Evolutionary conservation across 73 alveolate genomes (phyloP), one percentile per base, ranked within the genome.

Genomic region (Paramecium sexaurelia): DNA sequence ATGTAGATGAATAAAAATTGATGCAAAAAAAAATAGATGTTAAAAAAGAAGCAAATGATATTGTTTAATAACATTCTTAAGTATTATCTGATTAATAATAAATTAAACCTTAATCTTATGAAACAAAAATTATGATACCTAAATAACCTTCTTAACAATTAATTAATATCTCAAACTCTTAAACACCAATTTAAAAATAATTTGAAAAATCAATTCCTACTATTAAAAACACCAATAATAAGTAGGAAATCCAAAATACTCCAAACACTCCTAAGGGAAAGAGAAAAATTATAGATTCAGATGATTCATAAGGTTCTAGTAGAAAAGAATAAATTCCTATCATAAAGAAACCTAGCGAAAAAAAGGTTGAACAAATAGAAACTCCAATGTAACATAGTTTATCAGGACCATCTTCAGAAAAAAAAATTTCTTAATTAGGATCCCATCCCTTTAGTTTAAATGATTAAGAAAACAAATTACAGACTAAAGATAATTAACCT

Each of bases 211-310:
- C 67, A n/a, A 2, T 51, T 51, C 67, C 67, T 3, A 17, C 17
- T 17, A 17, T 3, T 1, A 51, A 51, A 51, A 29, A 29, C 15
- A 51, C 32, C 0, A 51, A 26, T 17, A 10, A 15, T 17, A 51
- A 51, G 22, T 4, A 15, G 5, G 67, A 51, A 8, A 51, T 43
- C 0, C 3, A 43, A 43, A 43, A 43, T 43, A 56, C 83, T 32
- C 83, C 83, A 29, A 61, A 61, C 9, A 61, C 83, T 61, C 83
- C 83, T 2, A 61, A 61, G 17, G 39, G 43, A 61, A 61, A 61
- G 47, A 61, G 83, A 61, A 61, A 61, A 32, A 32, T 61, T 61
- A 61, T 61, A 6, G 83, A 61, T 61, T 61, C 83, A 6, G 83
- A 51, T 5, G 67, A 61, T 26, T 61, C 83, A 61, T 26, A 61